Conservation (phyloP, 768 basidiomycete species). For the Lentinula aciculospora region DNA sequence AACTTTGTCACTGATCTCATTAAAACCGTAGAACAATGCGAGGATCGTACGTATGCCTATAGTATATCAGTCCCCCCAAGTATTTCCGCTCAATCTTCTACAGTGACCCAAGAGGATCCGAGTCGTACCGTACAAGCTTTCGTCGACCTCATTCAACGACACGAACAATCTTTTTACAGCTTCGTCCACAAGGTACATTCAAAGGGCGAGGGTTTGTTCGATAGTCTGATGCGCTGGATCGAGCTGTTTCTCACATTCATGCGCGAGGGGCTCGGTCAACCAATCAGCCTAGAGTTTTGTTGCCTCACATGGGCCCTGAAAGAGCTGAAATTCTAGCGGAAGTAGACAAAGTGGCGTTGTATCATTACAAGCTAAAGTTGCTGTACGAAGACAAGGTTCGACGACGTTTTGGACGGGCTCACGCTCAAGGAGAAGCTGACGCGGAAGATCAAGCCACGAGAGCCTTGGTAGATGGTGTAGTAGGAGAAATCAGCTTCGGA, state of each 20-base stretch:
- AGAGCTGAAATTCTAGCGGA: slow-evolving; percentile 76
- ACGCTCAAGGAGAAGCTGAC: slow-evolving; percentile 46
- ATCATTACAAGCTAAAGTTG: slow-evolving; percentile 94
- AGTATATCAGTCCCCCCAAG: not conserved
- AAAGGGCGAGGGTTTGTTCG: slow-evolving; percentile 92
- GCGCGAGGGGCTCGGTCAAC: slow-evolving; percentile 78
- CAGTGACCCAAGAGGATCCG: slow-evolving; percentile 83
- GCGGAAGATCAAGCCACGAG: slow-evolving; percentile 82
- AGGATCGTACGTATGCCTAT: slow-evolving; percentile 61
- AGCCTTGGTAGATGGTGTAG: slow-evolving; percentile 73
- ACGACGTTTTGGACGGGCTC: slow-evolving; percentile 69
- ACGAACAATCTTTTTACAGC: slow-evolving; percentile 92
- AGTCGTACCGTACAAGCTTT: slow-evolving; percentile 85
- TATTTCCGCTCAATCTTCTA: not conserved
- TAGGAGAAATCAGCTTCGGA: slow-evolving; percentile 77
- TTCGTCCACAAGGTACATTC: slow-evolving; percentile 99
- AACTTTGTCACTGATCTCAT: slow-evolving; percentile 94
- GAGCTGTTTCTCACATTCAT: slow-evolving; percentile 89
- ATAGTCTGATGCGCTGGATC: slow-evolving; percentile 93
- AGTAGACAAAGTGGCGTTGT: slow-evolving; percentile 82
- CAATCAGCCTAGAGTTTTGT: slow-evolving; percentile 82
- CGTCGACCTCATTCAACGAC: slow-evolving; percentile 87
- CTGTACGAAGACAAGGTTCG: slow-evolving; percentile 89
- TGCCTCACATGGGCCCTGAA: slow-evolving; percentile 78
- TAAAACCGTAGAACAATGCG: slow-evolving; percentile 85